Evolutionary conservation across 106 monocot genomes (phyloP).

Genomic region (Alisma plantagoaquatica): DNA sequence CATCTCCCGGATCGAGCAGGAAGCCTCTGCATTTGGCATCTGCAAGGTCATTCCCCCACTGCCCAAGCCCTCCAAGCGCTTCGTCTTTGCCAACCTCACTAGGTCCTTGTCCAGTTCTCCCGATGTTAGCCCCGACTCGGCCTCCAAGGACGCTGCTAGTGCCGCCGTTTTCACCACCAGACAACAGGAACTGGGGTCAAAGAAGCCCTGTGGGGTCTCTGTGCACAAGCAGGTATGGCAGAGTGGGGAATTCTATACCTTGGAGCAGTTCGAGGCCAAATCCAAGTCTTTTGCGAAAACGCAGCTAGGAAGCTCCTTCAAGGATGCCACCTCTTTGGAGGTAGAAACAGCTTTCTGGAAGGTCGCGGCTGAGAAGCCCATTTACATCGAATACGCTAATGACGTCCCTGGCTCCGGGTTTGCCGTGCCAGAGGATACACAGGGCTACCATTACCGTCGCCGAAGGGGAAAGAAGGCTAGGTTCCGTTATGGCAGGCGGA

Average conservation of each 20-base stretch:
- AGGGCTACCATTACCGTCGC: no score
- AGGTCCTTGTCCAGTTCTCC: constrained; percentile 38
- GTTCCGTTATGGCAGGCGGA: constrained; percentile 2
- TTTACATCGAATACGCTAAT: constrained; percentile 87
- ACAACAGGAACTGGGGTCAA: constrained; percentile 73
- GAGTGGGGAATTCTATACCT: constrained; percentile 73
- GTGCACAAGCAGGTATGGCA: constrained; percentile 90
- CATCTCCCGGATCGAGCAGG: constrained; percentile 83
- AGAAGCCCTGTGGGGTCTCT: constrained; percentile 9
- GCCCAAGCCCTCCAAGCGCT: constrained; percentile 55
- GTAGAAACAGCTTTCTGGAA: constrained; percentile 90
- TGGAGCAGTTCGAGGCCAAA: constrained; percentile 92
- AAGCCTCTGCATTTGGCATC: constrained; percentile 81
- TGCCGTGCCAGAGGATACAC: constrained; percentile 22
- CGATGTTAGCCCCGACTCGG: constrained; percentile 8
- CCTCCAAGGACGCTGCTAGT: neutral
- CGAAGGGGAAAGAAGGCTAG: constrained; percentile 19
- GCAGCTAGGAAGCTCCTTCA: constrained; percentile 32
- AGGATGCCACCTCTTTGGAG: constrained; percentile 36
- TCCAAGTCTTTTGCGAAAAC: constrained; percentile 48
- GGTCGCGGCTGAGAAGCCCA: constrained; percentile 55
- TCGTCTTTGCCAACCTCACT: constrained; percentile 67
- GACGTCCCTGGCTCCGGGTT: constrained; percentile 98
- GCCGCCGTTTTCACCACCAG: constrained; percentile 62
- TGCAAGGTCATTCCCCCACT: constrained; percentile 94